phyloP scores from a whole-genome alignment of 164 flowering plant genomes.

The Sextonia rubra region DNA sequence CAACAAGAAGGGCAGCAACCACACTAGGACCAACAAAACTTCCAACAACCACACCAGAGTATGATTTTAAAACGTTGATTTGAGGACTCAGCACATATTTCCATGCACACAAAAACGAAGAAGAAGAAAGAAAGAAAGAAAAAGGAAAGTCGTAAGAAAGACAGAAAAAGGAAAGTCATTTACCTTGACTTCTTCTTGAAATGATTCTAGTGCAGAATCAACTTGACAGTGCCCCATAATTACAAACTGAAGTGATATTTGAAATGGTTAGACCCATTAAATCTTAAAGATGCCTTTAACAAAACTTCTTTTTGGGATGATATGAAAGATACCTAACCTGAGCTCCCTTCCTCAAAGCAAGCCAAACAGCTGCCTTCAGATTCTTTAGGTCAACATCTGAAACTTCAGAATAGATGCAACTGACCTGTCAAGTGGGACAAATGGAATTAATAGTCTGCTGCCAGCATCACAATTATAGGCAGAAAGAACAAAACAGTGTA shows the following conservation, averaged over 20 bases:
- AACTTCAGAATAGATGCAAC: conserved; percentile 47
- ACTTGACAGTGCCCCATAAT: conserved; percentile 35
- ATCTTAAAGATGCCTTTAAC: not conserved
- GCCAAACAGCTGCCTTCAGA: conserved; percentile 41
- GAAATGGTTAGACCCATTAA: conserved; percentile 5
- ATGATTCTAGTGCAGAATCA: conserved; percentile 26
- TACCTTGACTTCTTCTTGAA: conserved; percentile 46
- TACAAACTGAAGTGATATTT: conserved; percentile 40
- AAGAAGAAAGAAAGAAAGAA: too few species aligned
- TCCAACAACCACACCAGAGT: not conserved
- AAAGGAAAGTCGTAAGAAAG: too few species aligned
- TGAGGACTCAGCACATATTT: not conserved
- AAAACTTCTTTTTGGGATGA: not conserved
- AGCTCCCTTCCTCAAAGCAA: conserved; percentile 38
- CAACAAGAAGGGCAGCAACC: too few species aligned
- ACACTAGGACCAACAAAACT: too few species aligned
- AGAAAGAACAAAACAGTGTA: not conserved
- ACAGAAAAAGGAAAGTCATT: too few species aligned
- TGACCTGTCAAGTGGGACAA: conserved; percentile 39
- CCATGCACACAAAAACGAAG: too few species aligned
- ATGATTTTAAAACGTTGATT: too few species aligned
- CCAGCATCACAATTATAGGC: not conserved
- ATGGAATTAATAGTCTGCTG: conserved; percentile 5
- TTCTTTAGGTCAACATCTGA: conserved; percentile 49
- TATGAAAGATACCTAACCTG: conserved; percentile 37